A percentile compares a stretch with the other conserved stretches of the same genome.
phyloP scores from a whole-genome alignment of 164 flowering plant species.

The Umbellularia californica region DNA sequence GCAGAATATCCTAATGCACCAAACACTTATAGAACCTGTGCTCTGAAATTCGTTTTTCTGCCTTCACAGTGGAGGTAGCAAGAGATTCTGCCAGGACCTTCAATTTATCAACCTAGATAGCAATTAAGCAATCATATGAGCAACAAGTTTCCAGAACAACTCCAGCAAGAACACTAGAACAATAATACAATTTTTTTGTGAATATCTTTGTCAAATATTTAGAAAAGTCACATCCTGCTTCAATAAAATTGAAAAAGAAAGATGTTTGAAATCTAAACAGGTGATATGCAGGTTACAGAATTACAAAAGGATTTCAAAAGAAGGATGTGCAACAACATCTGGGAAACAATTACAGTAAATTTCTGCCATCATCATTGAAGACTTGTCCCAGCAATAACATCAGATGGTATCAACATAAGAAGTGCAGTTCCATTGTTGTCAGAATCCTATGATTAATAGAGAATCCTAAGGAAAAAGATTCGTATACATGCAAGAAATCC shows the following conservation, averaged over 20 bases:
- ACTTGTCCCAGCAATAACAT: too few species aligned
- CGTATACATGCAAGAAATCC: too few species aligned
- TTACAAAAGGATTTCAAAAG: neutral
- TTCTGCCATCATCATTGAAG: too few species aligned
- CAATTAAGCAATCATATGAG: constrained; percentile 6
- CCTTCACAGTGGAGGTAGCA: constrained; percentile 58
- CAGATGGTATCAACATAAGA: too few species aligned
- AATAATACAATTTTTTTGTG: neutral
- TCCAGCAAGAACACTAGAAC: neutral
- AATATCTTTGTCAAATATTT: neutral
- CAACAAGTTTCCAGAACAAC: neutral
- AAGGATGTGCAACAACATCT: neutral
- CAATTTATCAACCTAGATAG: constrained; percentile 69
- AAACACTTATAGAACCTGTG: constrained; percentile 40
- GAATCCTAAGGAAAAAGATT: too few species aligned
- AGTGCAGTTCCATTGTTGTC: too few species aligned
- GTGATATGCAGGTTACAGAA: neutral
- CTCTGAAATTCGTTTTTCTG: constrained; percentile 75
- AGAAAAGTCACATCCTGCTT: neutral
- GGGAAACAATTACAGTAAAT: neutral
- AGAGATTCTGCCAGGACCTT: constrained; percentile 77
- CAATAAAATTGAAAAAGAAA: neutral
- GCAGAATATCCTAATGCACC: neutral
- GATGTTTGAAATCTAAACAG: neutral
- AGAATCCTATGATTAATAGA: too few species aligned